Base-by-base conservation (phyloP, 805 yeast species). In the Lachancea sp. region DNA sequence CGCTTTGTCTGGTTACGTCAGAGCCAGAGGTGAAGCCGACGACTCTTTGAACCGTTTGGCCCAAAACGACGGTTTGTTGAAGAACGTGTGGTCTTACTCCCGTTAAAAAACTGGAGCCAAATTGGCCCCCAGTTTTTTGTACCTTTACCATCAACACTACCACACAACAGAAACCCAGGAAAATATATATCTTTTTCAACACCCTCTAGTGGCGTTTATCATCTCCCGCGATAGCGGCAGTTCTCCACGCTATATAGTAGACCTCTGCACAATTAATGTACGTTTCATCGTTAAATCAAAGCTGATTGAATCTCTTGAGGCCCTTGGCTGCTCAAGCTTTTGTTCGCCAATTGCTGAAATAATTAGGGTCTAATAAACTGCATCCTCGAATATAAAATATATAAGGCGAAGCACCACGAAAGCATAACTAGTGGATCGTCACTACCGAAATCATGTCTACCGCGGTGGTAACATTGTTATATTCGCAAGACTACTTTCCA, bases 21-120 rank as follows among this genome's bases (percentile, higher is more conserved):
- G 98, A 82, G 77, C 89, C 68, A 85, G 95, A 78, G 98, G 97
- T 77, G 98, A 92, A 80, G 86, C 96, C 68, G 98, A 92, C 67
- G 98, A 92, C 77, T 87, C 96, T 56, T 74, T 92, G 70, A 92
- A 92, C 96, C 88, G 98, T 80, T 84, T 92, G 69, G 95, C 97
- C 62, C 97, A 92, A 79, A 83, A 81, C 68, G 97, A 92, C 71
- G 97, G 97, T 78, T 78, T 92, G 70, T 78, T 92, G 73, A 85
- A 85, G 80, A 89, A 88, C 76, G 92, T 83, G 77, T 83, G 92
- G 90, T 70, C 86, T 68, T 83, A 83, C 84, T 83, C 92, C 75
- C 90, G 92, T 81, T 84, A 83, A 78, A 29, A 13, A 24, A 20
- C 12, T 18, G 36, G n/a, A n/a, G n/a, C n/a, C n/a, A n/a, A n/a